A percentile compares a stretch with the other conserved stretches of the same genome.
Evolutionary conservation across 163 green algal species (phyloP).

Genomic region (Scenedesmus sp.): DNA sequence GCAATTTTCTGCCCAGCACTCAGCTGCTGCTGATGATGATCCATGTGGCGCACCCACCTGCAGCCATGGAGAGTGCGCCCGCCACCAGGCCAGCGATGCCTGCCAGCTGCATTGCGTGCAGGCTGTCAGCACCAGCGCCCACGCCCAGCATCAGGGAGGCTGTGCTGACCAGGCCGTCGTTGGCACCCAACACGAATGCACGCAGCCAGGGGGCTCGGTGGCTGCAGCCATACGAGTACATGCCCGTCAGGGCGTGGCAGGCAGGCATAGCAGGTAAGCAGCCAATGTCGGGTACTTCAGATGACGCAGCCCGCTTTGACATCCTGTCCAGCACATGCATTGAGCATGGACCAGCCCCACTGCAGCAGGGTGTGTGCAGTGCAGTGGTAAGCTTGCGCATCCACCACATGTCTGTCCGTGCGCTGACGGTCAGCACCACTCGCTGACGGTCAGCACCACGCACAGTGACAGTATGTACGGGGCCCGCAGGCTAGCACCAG

Average conservation of each 20-base stretch:
- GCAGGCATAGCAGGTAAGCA: neutral
- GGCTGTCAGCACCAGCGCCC: slow-evolving; percentile 18
- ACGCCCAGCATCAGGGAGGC: slow-evolving; percentile 90
- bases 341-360: neutral
- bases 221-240: neutral
- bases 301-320: too few species aligned
- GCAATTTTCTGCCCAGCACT: too few species aligned
- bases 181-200: slow-evolving; percentile 80
- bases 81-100: slow-evolving; percentile 78
- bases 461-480: too few species aligned
- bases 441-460: too few species aligned
- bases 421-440: neutral
- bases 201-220: slow-evolving; percentile 82
- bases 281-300: neutral
- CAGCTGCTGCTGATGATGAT: too few species aligned
- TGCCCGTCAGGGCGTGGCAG: neutral
- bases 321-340: neutral
- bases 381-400: neutral
- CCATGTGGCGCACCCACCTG: slow-evolving; percentile 78
- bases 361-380: neutral
- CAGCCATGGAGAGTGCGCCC: slow-evolving; percentile 87
- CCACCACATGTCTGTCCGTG: neutral
- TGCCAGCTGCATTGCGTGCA: slow-evolving; percentile 54
- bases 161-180: slow-evolving; percentile 85
- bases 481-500: too few species aligned